Evolutionary conservation across 2,329 filamentous ascomycete species (phyloP), one percentile per base, ranked within the genome.

Genomic region (Colletotrichum euphorbiae): DNA sequence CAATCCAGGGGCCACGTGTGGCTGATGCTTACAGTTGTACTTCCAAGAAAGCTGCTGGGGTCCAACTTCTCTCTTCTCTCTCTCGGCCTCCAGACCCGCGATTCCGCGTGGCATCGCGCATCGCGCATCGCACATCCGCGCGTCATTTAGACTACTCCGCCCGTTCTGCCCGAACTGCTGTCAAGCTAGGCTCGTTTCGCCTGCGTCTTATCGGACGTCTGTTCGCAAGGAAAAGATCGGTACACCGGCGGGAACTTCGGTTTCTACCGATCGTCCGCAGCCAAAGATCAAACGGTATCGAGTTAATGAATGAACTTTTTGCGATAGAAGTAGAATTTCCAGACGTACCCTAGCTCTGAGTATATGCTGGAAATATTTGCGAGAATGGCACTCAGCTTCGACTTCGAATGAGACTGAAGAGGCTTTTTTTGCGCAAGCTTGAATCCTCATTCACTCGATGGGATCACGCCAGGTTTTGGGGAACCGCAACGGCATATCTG

Each of bases 151-250:
- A 65, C 46, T 59, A 58, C 40, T 42, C 50, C 21, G 28, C 36
- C 38, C 24, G 57, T 36, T 15, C 19, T 45, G n/a, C 12, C 65
- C 54, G 52, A 65, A 36, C 40, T 59, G 38, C 65, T 68, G 46
- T 60, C 66, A 69, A 46, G 19, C 17, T 60, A 66, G 55, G 31
- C 7, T 33, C 54, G 66, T 69, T 69, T 69, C 66, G 66, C 17
- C 48, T 51, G 48, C 42, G 48, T 59, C 48, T 43, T 59, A 42
- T 69, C 55, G 46, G 66, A 50, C 62, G 42, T 69, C 66, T 69
- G 66, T 69, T 65, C 62, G 33, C 66, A 15, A 36, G 52, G 13
- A 21, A 21, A 6, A 36, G 48, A 33, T 60, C 51, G 13, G 43
- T 28, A 17, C 45, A 43, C 48, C 17, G 43, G 48, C 48, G 45